phyloP scores from a whole-genome alignment of 805 yeast genomes.

The Wickerhamiella nectarea region DNA sequence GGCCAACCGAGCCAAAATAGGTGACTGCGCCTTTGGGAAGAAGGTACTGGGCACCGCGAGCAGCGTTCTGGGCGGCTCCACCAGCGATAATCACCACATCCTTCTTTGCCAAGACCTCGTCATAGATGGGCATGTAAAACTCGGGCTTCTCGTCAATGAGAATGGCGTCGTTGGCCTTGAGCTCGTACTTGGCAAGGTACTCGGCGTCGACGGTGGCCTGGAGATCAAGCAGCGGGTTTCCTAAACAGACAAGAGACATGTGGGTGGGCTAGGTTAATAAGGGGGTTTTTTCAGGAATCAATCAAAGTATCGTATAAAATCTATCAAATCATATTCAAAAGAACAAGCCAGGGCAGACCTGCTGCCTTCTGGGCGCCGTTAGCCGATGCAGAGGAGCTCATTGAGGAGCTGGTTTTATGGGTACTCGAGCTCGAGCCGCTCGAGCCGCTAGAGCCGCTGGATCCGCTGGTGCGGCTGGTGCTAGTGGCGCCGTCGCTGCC shows the following conservation, averaged over 20 bases:
- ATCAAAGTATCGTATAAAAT: no score
- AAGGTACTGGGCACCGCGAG: conserved; percentile 93
- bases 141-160: conserved; percentile 48
- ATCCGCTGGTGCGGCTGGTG: no score
- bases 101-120: conserved; percentile 51
- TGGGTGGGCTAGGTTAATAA: no score
- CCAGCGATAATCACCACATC: conserved; percentile 77
- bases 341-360: no score
- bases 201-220: conserved; percentile 56
- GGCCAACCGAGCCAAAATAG: conserved; percentile 93
- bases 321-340: no score
- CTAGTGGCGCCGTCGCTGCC: not conserved
- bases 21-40: conserved; percentile 71
- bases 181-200: conserved; percentile 63
- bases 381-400: not conserved
- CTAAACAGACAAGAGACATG: conserved; percentile 53
- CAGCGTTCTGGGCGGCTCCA: conserved; percentile 99
- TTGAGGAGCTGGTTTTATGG: no score
- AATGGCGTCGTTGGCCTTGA: conserved; percentile 90
- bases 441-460: not conserved
- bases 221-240: conserved; percentile 82
- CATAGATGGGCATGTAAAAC: conserved; percentile 65
- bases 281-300: no score
- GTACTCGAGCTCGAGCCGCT: no score
- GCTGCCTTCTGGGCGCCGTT: no score